Evolutionary conservation across 2,329 filamentous ascomycete species (phyloP).

Genomic region (Hirsutella minnesotensis): DNA sequence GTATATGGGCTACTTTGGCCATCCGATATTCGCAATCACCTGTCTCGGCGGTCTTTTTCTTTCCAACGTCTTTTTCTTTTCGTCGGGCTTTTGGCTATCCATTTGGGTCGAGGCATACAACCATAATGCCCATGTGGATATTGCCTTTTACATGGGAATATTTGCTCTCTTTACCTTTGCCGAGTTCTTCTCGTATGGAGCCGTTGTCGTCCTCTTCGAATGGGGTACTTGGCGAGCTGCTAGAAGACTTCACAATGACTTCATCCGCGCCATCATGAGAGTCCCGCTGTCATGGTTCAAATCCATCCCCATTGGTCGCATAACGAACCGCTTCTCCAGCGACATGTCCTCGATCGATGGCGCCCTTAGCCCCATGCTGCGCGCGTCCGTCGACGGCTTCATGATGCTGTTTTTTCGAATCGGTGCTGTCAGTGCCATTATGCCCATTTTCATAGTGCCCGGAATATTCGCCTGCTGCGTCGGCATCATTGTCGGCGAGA

Average conservation of each 20-base stretch:
- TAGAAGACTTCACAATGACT: conserved; percentile 36
- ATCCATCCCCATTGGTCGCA: conserved; percentile 36
- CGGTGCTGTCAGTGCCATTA: conserved; percentile 35
- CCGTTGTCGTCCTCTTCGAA: conserved; percentile 35
- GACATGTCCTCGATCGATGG: conserved; percentile 46
- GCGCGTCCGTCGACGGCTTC: conserved; percentile 26
- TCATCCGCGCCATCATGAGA: conserved; percentile 38
- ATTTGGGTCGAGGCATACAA: conserved; percentile 41
- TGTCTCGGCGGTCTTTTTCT: conserved; percentile 28
- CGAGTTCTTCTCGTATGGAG: conserved; percentile 28
- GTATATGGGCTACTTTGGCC: conserved; percentile 40
- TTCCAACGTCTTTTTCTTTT: conserved; percentile 28
- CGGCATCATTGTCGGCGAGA: conserved; percentile 33
- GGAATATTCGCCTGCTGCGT: conserved; percentile 31
- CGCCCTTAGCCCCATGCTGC: conserved; percentile 31
- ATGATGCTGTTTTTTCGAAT: conserved; percentile 33
- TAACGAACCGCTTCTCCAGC: conserved; percentile 43
- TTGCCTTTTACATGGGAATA: conserved; percentile 40
- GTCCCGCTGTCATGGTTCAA: conserved; percentile 48
- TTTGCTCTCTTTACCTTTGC: conserved; percentile 34
- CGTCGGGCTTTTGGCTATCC: conserved; percentile 35
- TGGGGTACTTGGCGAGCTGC: conserved; percentile 46
- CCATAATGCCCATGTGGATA: conserved; percentile 28
- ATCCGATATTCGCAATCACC: conserved; percentile 27
- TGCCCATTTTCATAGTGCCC: conserved; percentile 38